Percentiles rank a stretch among this genome's conserved stretches.
These are phyloP conservation scores for Candida multigemmis DNA, from an alignment of 805 yeast species.

Conservation along the genomic window DNA sequence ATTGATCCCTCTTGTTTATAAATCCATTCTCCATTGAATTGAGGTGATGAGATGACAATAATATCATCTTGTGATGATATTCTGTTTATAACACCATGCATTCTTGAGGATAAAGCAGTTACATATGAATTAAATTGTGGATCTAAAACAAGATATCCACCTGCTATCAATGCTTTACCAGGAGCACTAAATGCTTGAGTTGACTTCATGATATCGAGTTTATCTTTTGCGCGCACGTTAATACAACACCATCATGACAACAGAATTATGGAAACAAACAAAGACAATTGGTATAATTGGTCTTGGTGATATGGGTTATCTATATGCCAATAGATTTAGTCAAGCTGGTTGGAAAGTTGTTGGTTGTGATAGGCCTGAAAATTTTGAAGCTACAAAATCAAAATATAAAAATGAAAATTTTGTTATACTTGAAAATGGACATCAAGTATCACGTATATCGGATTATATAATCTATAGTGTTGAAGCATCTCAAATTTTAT, in stretches of 20 bases:
- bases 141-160: slow-evolving; percentile 88
- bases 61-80: slow-evolving; percentile 5
- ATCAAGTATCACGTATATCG: slow-evolving; percentile 66
- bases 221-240: neutral
- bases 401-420: slow-evolving; percentile 37
- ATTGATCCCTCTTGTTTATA: slow-evolving; percentile 20
- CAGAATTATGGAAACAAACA: slow-evolving; percentile 9
- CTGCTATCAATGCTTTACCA: slow-evolving; percentile 89
- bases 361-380: slow-evolving; percentile 78
- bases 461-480: slow-evolving; percentile 88
- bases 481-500: slow-evolving; percentile 77
- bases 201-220: neutral
- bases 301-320: slow-evolving; percentile 91
- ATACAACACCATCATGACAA: neutral
- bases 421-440: slow-evolving; percentile 67
- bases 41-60: slow-evolving; percentile 60
- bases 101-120: slow-evolving; percentile 80
- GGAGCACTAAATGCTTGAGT: slow-evolving; percentile 93
- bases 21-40: slow-evolving; percentile 70
- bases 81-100: slow-evolving; percentile 60
- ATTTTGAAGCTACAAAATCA: slow-evolving; percentile 34
- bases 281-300: slow-evolving; percentile 87
- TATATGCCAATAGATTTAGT: slow-evolving; percentile 74
- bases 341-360: slow-evolving; percentile 84
- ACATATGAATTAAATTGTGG: slow-evolving; percentile 70